Conservation (phyloP, 1,139 yeast species). For the Lodderomyces elongisporus region DNA sequence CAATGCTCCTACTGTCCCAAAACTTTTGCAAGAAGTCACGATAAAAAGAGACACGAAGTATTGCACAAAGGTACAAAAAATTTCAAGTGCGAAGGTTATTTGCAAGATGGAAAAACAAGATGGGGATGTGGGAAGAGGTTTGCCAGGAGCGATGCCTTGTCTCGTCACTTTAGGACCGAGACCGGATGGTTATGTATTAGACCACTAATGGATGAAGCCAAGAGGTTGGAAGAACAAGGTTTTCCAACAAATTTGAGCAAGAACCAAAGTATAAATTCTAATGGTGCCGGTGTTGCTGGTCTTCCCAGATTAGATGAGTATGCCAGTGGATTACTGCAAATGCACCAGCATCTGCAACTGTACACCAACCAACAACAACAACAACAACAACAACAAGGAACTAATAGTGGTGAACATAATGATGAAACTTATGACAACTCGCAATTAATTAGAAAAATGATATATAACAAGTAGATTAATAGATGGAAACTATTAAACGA, state of each 20-base stretch:
- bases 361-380: too few species aligned
- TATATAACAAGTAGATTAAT: slow-evolving; percentile 13
- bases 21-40: slow-evolving; percentile 54
- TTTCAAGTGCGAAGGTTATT: slow-evolving; percentile 50
- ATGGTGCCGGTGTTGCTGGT: slow-evolving; percentile 1
- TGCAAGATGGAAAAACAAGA: slow-evolving; percentile 45
- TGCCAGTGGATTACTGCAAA: background rate
- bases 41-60: slow-evolving; percentile 51
- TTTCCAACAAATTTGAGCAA: slow-evolving; percentile 1
- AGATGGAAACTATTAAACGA: too few species aligned
- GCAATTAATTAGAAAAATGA: slow-evolving; percentile 15
- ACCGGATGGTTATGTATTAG: slow-evolving; percentile 55
- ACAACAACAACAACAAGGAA: too few species aligned
- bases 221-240: slow-evolving; percentile 16
- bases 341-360: too few species aligned
- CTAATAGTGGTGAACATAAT: background rate
- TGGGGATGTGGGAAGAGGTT: slow-evolving; percentile 62
- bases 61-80: slow-evolving; percentile 52
- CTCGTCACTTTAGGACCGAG: slow-evolving; percentile 55
- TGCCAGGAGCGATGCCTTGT: slow-evolving; percentile 54
- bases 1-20: slow-evolving; percentile 45
- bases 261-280: slow-evolving; percentile 1
- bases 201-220: slow-evolving; percentile 51
- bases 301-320: slow-evolving; percentile 1
- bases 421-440: slow-evolving; percentile 16